phyloP scores from a whole-genome alignment of 768 basidiomycete species.

The Serendipita sp. region DNA sequence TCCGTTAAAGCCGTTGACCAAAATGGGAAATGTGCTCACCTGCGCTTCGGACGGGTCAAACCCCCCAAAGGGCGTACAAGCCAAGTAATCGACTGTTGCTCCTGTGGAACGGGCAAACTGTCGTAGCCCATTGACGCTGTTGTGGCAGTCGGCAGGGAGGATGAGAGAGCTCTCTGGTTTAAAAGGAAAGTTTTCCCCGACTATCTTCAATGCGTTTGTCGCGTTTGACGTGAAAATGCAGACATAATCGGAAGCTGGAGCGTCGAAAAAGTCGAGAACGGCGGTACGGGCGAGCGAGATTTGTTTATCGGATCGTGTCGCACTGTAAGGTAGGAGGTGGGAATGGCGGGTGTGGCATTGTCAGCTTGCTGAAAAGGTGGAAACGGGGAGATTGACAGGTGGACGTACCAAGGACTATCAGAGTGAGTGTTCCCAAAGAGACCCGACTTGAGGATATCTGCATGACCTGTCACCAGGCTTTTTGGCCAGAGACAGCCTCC shows the following conservation, averaged over 20 bases:
- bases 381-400: no score
- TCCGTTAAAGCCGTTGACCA: not conserved
- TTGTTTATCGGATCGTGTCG: conserved; percentile 48
- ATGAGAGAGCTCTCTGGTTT: conserved; percentile 39
- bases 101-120: conserved; percentile 46
- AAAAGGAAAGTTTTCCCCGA: conserved; percentile 72
- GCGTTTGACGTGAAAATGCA: conserved; percentile 75
- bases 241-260: conserved; percentile 50
- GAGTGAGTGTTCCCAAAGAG: conserved; percentile 78
- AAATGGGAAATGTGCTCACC: conserved; percentile 24
- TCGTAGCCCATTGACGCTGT: conserved; percentile 70
- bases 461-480: conserved; percentile 53
- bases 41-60: conserved; percentile 41
- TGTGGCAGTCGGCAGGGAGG: conserved; percentile 65
- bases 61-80: conserved; percentile 47
- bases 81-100: conserved; percentile 46
- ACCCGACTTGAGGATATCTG: conserved; percentile 46
- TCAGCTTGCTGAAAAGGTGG: no score
- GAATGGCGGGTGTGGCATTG: no score
- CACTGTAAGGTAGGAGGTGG: conserved; percentile 27
- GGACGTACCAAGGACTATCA: conserved; percentile 49
- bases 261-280: conserved; percentile 62
- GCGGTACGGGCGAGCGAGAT: conserved; percentile 54
- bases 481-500: conserved; percentile 70
- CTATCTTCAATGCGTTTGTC: conserved; percentile 60